These are phyloP conservation scores for Cladosporium sp. DNA, from an alignment of 2,329 filamentous ascomycete species.

Conservation along the genomic window DNA sequence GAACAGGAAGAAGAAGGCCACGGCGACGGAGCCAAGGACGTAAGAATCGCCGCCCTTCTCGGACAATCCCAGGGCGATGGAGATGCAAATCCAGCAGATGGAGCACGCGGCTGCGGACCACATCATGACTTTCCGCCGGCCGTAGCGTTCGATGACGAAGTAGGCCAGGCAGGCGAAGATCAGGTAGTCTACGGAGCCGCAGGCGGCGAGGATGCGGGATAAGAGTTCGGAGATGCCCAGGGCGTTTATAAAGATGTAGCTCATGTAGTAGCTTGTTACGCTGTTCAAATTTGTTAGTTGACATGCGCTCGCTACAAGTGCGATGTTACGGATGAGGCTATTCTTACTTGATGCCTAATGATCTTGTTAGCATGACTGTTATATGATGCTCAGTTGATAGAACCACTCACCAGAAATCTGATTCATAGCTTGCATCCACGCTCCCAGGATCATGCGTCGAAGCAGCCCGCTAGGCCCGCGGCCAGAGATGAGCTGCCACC, in stretches of 20 bases:
- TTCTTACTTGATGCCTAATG: not conserved
- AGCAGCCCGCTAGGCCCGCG: constrained; percentile 16
- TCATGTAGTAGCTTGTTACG: constrained; percentile 39
- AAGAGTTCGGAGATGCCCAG: constrained; percentile 54
- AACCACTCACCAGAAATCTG: constrained; percentile 24
- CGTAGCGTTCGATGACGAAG: constrained; percentile 53
- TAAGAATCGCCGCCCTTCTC: constrained; percentile 47
- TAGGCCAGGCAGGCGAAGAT: constrained; percentile 49
- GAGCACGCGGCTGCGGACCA: constrained; percentile 51
- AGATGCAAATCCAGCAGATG: constrained; percentile 53
- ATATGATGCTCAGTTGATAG: not conserved
- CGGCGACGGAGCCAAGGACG: constrained; percentile 51
- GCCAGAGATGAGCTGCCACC: constrained; percentile 47
- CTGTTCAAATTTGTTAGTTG: constrained; percentile 23
- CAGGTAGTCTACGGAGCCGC: constrained; percentile 55
- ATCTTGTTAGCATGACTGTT: not conserved
- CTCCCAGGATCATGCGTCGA: constrained; percentile 31
- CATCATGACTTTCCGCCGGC: constrained; percentile 54
- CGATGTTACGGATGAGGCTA: not conserved
- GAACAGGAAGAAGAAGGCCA: constrained; percentile 48
- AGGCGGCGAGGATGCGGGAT: constrained; percentile 52
- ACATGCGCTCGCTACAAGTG: not conserved
- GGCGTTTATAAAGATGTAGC: constrained; percentile 53
- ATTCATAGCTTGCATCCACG: constrained; percentile 35
- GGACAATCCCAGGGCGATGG: constrained; percentile 46